Base-by-base conservation (phyloP, 2,329 filamentous ascomycete genomes). In the Aspergillus eucalypticola region DNA sequence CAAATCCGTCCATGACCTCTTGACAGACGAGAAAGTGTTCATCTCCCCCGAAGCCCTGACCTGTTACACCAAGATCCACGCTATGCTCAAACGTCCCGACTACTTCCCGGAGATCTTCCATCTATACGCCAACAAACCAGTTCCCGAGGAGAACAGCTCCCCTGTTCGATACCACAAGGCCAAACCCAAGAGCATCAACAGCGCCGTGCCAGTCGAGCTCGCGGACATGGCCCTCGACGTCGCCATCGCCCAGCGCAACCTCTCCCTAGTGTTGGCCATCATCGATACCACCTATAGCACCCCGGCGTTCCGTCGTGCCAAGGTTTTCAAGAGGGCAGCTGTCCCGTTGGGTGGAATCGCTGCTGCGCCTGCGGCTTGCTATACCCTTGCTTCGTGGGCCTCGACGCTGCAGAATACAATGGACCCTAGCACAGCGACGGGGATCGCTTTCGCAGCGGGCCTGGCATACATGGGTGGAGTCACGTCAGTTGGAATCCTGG, bases 401-500 rank as follows among this genome's bases (percentile, higher is more conserved):
- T 84, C 88, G 2, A 75, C 80, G 10, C 81, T 88, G 63, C 91
- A 94, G 73, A 83, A 84, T 58, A 88, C 88, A n/a, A 91, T 96
- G 85, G 90, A 96, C 66, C 80, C 88, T 0, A 81, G 79, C 27
- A 86, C 85, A 35, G 92, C 92, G 8, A 96, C 91, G 2, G 86
- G 86, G 10, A 86, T 96, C 61, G 89, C 90, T 4, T 92, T 96
- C 72, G 86, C 85, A 0, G 93, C 91, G 11, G 90, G 95, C 53
- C 79, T 94, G 62, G 90, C 92, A 6, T 99, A 98, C 74, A 83
- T 96, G 44, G 84, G 87, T 19, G 91, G 92, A 64, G 92, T 92
- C 4, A 88, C 86, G 3, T 91, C 89, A 8, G 85, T 98, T 56
- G 95, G 94, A 2, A 79, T 95, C 44, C 86, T 98, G 39, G 92